These are phyloP conservation scores for Pythium coloratum DNA, from an alignment of 352 stramenopile genomes.

Conservation along the genomic window DNA sequence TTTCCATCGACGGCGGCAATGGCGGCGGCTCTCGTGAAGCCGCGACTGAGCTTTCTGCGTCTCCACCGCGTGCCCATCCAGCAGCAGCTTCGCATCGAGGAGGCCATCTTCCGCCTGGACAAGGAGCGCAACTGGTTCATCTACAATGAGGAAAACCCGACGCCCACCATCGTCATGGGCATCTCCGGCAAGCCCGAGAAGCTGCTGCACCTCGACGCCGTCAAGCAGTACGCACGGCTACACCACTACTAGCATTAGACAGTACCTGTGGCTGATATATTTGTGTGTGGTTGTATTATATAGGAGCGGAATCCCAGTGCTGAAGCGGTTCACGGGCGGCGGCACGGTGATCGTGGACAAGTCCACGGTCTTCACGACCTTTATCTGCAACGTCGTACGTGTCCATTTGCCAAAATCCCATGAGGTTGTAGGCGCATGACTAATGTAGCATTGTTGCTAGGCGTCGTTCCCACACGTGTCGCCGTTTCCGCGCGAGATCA, in stretches of 20 bases:
- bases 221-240: conserved; percentile 65
- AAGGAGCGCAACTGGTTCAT: conserved; percentile 81
- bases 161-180: conserved; percentile 92
- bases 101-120: conserved; percentile 92
- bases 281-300: conserved; percentile 10
- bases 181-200: conserved; percentile 94
- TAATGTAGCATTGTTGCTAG: conserved; percentile 32
- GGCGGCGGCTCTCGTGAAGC: conserved; percentile 35
- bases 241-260: neutral
- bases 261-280: neutral
- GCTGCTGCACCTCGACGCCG: conserved; percentile 82
- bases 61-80: conserved; percentile 64
- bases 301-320: conserved; percentile 81
- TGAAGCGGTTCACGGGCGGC: conserved; percentile 96
- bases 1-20: conserved; percentile 2
- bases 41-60: conserved; percentile 67
- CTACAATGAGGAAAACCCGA: conserved; percentile 66
- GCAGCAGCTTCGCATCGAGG: conserved; percentile 90
- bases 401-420: neutral
- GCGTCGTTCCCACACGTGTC: conserved; percentile 67
- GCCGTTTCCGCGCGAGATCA: conserved; percentile 91
- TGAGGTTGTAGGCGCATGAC: neutral
- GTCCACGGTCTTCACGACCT: conserved; percentile 91
- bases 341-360: conserved; percentile 97
- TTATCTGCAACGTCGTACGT: conserved; percentile 85